Conservation (phyloP, 805 yeast species). For the Nakazawaea ambrosiae region DNA sequence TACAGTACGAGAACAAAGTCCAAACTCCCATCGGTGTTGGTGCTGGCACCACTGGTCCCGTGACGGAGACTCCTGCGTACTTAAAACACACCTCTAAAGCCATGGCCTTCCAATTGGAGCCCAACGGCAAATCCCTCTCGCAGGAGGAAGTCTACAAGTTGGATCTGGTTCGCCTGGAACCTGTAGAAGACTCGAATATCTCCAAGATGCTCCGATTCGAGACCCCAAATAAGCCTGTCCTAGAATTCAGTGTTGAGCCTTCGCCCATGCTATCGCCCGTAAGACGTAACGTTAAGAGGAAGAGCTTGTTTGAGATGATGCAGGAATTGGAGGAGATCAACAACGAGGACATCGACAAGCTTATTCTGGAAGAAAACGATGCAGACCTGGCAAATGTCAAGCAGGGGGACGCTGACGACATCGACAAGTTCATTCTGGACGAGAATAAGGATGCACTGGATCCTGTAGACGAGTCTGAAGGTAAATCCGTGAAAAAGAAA, state of each 20-base stretch:
- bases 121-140: neutral
- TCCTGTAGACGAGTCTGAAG: conserved; percentile 17
- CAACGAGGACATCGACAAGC: no score
- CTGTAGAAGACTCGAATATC: neutral
- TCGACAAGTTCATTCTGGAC: conserved; percentile 12
- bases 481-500: conserved; percentile 7
- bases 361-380: conserved; percentile 13
- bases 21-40: neutral
- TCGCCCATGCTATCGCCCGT: conserved; percentile 20
- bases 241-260: conserved; percentile 17
- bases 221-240: neutral
- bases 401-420: conserved; percentile 9
- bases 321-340: conserved; percentile 35
- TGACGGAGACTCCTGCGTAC: conserved; percentile 8
- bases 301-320: conserved; percentile 35
- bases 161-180: no score
- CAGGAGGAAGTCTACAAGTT: neutral
- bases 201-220: no score
- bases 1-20: neutral
- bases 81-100: neutral
- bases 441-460: conserved; percentile 16
- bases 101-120: neutral
- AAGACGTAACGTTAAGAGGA: conserved; percentile 6
- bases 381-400: no score
- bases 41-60: neutral